Evolutionary conservation across 768 basidiomycete species (phyloP).

Genomic region (Myochromella boudieri): DNA sequence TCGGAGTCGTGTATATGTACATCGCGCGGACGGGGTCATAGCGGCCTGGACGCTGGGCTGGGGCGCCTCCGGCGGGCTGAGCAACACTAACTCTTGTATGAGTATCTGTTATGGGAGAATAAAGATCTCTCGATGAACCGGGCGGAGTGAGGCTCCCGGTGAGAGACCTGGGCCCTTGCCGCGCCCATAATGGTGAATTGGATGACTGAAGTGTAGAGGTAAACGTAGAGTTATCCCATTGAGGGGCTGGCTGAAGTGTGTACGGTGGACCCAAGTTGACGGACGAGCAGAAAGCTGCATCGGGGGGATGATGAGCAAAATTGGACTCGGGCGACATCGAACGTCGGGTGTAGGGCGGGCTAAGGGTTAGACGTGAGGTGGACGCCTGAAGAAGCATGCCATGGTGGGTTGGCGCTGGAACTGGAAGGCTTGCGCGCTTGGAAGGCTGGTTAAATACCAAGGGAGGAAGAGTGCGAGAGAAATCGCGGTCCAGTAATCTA

Average conservation of each 20-base stretch:
- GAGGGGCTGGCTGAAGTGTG: conserved; percentile 65
- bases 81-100: not conserved
- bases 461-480: conserved; percentile 36
- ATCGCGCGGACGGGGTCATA: conserved; percentile 54
- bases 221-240: conserved; percentile 55
- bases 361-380: conserved; percentile 5
- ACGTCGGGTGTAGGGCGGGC: conserved; percentile 18
- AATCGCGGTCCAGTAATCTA: conserved; percentile 21
- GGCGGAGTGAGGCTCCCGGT: conserved; percentile 27
- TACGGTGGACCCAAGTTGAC: conserved; percentile 53
- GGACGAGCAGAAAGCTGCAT: conserved; percentile 24
- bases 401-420: not conserved
- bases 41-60: conserved; percentile 38
- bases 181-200: conserved; percentile 35
- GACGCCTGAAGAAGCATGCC: conserved; percentile 4
- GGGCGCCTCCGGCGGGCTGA: conserved; percentile 15
- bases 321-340: conserved; percentile 33
- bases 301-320: conserved; percentile 35
- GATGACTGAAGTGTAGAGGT: conserved; percentile 37
- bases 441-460: conserved; percentile 23
- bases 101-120: not conserved
- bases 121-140: conserved; percentile 11
- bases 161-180: conserved; percentile 27
- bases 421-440: conserved; percentile 9
- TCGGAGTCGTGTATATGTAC: conserved; percentile 34